Evolutionary conservation across 768 basidiomycete species (phyloP), one percentile per base, ranked within the genome.

Genomic region (Agrocybe chaxingu): DNA sequence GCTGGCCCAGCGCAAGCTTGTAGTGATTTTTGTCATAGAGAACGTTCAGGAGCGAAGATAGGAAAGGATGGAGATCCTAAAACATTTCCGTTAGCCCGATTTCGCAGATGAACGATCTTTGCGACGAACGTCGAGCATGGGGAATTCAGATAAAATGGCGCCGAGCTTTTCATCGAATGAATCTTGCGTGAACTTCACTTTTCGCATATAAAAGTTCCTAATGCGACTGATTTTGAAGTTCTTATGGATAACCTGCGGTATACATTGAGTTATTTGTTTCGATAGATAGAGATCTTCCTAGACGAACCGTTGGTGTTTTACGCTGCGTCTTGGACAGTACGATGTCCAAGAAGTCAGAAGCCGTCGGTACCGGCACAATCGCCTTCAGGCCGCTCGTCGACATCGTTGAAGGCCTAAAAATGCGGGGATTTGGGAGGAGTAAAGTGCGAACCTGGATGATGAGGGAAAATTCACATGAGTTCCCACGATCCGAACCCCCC

Each of bases 1-100:
- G 82, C 66, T 99, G 97, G 52, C 97, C 96, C 39, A 99, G 76
- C 3, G 97, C 97, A 46, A 99, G 89, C 73, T 98, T 98, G 82
- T 98, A 98, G 66, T 99, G 96, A 66, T 98, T 98, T 74, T 98
- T 98, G 80, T 99, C 97, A 70, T 99, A 99, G 37, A 99, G 81
- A 11, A 99, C 97, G 70, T 99, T 99, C 81, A 99, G 85, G 12
- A 99, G 77, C 2, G 94, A 95, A 1, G 92, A 81, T 12, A 98
- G 76, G 77, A 98, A 99, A 1, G 97, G 97, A 67, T 99, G 97
- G 8, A 99, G 78, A 65, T 98, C 96, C 76, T 78, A 55, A 11
- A 55, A 30, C 43, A 47, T 33, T 34, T 34, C 11, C 5, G 36
- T 78, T 83, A 37, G 50, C 45, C 36, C 33, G 48, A 35, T 16